Evolutionary conservation across 2,329 filamentous ascomycete species (phyloP), one percentile per base, ranked within the genome.

Genomic region (Drechslera avenae): DNA sequence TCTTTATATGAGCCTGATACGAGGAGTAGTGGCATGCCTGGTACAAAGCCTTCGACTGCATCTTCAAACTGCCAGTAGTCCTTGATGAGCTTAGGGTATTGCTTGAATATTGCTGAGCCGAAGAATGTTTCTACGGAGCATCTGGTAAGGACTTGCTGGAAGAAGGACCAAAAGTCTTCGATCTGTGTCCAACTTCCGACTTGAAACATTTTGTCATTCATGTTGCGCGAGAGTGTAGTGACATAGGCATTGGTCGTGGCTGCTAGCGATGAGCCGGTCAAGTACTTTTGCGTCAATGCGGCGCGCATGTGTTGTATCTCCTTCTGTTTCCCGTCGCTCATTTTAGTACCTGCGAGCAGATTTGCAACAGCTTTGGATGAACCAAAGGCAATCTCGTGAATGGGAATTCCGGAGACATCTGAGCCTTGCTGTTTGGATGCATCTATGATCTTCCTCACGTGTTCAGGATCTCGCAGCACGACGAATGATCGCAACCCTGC

Each of bases 201-300:
- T 39, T 69, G 64, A 14, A 71, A 68, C 65, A 67, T 68, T 42
- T 69, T 69, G 14, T 64, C 60, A 21, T 65, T 47, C 37, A 71
- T 50, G n/a, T 57, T 66, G 6, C 50, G 44, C 5, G 63, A 63
- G 7, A 71, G 39, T 8, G 47, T 56, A 2, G 58, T 48, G 19
- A 61, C 52, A 34, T 68, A 69, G 6, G 39, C 35, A n/a, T 69
- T 52, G 23, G 49, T 35, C 0, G 56, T 33, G 5, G 50, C 18
- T 0, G 36, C 32, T 2, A 69, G 40, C 4, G 41, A 30, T 13
- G 49, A 5, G 7, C 62, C 64, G 3, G 54, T 46, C 7, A 69
- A 23, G 31, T 64, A 43, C n/a, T 57, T 59, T 13, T 46, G 34
- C 8, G 54, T 51, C 14, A 62, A 13, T 40, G 26, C 35, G 7